phyloP scores from a whole-genome alignment of 169 alveolate species.

The Eimeria acervulina region DNA sequence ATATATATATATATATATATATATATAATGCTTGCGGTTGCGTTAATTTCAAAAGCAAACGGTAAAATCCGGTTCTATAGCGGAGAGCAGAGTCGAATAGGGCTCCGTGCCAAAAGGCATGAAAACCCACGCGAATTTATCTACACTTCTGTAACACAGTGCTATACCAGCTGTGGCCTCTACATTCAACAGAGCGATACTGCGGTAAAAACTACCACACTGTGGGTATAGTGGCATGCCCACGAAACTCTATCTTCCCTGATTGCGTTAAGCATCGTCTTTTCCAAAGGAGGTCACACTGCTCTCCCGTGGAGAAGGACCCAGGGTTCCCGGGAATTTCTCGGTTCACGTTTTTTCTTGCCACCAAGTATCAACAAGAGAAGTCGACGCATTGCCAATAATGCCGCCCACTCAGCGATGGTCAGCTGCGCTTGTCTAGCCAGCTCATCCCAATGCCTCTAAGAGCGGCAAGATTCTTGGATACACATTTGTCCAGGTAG shows the following conservation, averaged over 20 bases:
- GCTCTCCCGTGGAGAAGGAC: not conserved
- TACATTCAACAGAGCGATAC: not conserved
- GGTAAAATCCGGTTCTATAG: not conserved
- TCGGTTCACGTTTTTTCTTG: constrained; percentile 9
- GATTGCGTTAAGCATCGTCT: not conserved
- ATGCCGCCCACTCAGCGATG: not conserved
- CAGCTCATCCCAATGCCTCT: not conserved
- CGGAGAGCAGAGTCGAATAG: not conserved
- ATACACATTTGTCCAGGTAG: not conserved
- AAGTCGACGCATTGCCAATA: not conserved
- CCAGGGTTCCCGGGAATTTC: not conserved
- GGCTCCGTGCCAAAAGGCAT: not conserved
- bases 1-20: too few relatives aligned
- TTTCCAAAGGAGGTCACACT: constrained; percentile 1
- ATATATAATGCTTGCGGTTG: not conserved
- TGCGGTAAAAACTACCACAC: not conserved
- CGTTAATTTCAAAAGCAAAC: not conserved
- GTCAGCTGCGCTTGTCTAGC: not conserved
- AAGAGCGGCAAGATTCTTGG: not conserved
- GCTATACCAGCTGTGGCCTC: not conserved
- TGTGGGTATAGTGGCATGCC: not conserved
- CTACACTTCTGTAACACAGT: not conserved
- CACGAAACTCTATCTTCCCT: not conserved
- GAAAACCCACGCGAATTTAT: not conserved
- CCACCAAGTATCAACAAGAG: not conserved